Conservation (phyloP, 2,329 filamentous ascomycete species). For the Albophoma yamanashiensis region DNA sequence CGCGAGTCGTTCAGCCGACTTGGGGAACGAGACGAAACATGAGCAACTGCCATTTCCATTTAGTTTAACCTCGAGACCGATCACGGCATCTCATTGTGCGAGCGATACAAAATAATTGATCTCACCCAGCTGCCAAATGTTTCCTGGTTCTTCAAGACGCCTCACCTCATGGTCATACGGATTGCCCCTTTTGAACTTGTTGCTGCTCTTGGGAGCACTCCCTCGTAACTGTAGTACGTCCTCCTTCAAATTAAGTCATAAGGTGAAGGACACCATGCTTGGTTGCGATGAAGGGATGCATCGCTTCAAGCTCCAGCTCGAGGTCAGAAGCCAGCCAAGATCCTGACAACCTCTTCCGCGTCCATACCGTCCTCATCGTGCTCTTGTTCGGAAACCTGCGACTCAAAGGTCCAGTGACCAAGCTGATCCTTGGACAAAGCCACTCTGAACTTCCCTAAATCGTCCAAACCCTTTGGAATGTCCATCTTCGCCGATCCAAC, state of each 20-base stretch:
- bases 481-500: slow-evolving; percentile 22
- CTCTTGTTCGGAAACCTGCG: not conserved
- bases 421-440: slow-evolving; percentile 20
- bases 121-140: not conserved
- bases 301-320: not conserved
- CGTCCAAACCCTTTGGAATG: slow-evolving; percentile 21
- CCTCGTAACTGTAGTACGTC: not conserved
- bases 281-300: not conserved
- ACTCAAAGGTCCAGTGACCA: slow-evolving; percentile 25
- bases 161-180: not conserved
- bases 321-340: not conserved
- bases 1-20: not conserved
- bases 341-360: not conserved
- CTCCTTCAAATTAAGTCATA: not conserved
- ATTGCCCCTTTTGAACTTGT: not conserved
- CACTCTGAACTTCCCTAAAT: slow-evolving; percentile 21
- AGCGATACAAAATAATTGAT: not conserved
- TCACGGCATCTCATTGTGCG: not conserved
- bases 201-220: not conserved
- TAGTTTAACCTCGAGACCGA: not conserved
- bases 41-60: no score
- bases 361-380: not conserved
- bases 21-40: not conserved
- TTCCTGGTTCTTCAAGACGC: not conserved
- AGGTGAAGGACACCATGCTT: not conserved